Evolutionary conservation across 2,329 filamentous ascomycete species (phyloP), one percentile per base, ranked within the genome.

Genomic region (Aspergillus luchuensis): DNA sequence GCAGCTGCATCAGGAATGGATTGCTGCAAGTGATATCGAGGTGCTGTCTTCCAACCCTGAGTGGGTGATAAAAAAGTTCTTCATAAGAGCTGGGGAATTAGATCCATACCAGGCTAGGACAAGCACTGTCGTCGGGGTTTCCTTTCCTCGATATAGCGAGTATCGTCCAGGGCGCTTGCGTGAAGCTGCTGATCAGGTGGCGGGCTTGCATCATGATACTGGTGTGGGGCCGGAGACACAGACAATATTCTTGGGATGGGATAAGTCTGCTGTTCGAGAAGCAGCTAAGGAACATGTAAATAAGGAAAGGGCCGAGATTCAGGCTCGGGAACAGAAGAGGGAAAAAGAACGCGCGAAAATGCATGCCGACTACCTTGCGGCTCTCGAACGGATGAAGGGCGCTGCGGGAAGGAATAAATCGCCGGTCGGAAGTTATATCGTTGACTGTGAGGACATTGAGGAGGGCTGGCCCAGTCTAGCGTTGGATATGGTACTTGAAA

Each of bases 241-340:
- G 52, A 52, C 57, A 19, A 52, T 63, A 17, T 63, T 55, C 43
- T 54, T 63, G 49, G 62, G 64, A 3, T 66, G 62, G 62, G 41
- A 63, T 28, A 36, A 15, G 19, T 54, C 48, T 54, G 47, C 56
- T 13, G 60, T 66, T 28, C 25, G 17, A 23, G 19, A 3, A 17
- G 54, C 59, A n/a, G 59, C 41, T n/a, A 36, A 48, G 21, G 21
- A 30, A 5, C 39, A 61, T 50, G 49, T 33, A 7, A n/a, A 33
- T 41, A 3, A 36, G 41, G 55, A 55, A 61, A 49, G 43, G 49
- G 8, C 50, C 25, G 49, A 23, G 21, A 5, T 8, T 28, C 5
- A 28, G 25, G 25, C 7, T 13, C n/a, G 52, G 47, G 33, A 61
- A 23, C 11, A 53, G 48, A 33, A 21, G 41, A 25, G 48, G 15